Percentiles rank a stretch among this genome's conserved stretches.
Evolutionary conservation across 75 land plant genomes (phyloP).

Genomic region (Isoetes taiwanensis): DNA sequence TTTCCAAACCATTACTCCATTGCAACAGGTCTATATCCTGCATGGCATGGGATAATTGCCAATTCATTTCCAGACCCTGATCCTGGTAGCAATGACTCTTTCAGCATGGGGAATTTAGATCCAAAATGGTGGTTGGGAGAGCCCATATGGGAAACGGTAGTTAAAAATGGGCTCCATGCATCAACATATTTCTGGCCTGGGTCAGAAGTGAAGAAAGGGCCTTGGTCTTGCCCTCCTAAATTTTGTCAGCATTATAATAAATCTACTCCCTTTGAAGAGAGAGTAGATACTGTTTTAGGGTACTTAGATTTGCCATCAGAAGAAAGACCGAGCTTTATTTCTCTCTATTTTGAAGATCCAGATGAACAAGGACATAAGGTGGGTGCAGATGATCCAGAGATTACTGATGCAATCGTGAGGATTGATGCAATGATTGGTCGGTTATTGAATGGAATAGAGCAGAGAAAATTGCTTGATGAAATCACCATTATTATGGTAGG

Average conservation of each 20-base stretch:
- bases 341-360: slow-evolving; percentile 82
- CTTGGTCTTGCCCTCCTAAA: slow-evolving; percentile 40
- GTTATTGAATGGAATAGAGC: slow-evolving; percentile 55
- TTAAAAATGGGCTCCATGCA: slow-evolving; percentile 53
- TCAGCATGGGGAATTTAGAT: slow-evolving; percentile 42
- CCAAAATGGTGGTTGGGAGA: slow-evolving; percentile 95
- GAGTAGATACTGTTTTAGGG: slow-evolving; percentile 61
- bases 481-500: slow-evolving; percentile 61
- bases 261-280: slow-evolving; percentile 53
- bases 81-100: slow-evolving; percentile 36
- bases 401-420: slow-evolving; percentile 44
- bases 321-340: slow-evolving; percentile 46
- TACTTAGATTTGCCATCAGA: slow-evolving; percentile 45
- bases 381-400: slow-evolving; percentile 71
- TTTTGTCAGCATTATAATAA: slow-evolving; percentile 43
- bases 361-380: slow-evolving; percentile 67
- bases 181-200: slow-evolving; percentile 95
- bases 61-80: slow-evolving; percentile 54
- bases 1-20: slow-evolving; percentile 97
- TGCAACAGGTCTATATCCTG: slow-evolving; percentile 87
- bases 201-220: slow-evolving; percentile 59
- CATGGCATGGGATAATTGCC: slow-evolving; percentile 75
- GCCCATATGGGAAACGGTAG: slow-evolving; percentile 86
- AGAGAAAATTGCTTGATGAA: slow-evolving; percentile 62
- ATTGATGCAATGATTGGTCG: slow-evolving; percentile 62